phyloP scores from a whole-genome alignment of 345 rosid species.

The Clausena lansium region DNA sequence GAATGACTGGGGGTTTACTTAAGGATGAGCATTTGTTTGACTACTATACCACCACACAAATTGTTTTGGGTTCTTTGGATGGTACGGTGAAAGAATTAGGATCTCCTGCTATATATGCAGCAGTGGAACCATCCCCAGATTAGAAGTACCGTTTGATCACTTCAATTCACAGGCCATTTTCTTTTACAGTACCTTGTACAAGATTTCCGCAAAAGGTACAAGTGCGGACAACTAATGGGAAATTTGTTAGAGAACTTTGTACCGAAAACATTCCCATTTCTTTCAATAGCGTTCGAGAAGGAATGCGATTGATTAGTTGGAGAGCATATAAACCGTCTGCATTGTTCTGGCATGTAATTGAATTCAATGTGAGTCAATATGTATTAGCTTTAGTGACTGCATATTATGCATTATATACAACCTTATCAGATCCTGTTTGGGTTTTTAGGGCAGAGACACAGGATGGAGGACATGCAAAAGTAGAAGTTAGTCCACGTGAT shows the following conservation, averaged over 20 bases:
- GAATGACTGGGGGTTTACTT: slow-evolving; percentile 87
- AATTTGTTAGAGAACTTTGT: slow-evolving; percentile 72
- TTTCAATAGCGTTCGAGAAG: slow-evolving; percentile 79
- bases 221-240: slow-evolving; percentile 78
- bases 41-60: slow-evolving; percentile 85
- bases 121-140: slow-evolving; percentile 89
- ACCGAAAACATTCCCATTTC: slow-evolving; percentile 94
- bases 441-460: slow-evolving; percentile 91
- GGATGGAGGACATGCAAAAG: slow-evolving; percentile 94
- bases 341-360: slow-evolving; percentile 65
- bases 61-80: slow-evolving; percentile 73
- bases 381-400: background rate
- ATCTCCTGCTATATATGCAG: slow-evolving; percentile 78
- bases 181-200: slow-evolving; percentile 88
- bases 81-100: slow-evolving; percentile 71
- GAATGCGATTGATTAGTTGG: slow-evolving; percentile 88
- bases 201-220: slow-evolving; percentile 93
- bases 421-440: slow-evolving; percentile 22
- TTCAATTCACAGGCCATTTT: slow-evolving; percentile 83
- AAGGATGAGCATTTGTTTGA: slow-evolving; percentile 93
- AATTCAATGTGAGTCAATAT: background rate
- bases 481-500: slow-evolving; percentile 95
- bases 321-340: slow-evolving; percentile 91
- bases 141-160: slow-evolving; percentile 64
- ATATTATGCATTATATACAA: background rate